Percentiles rank a stretch among this genome's conserved stretches.
Conservation (phyloP, 164 flowering plant genomes). For the Sedum album region DNA sequence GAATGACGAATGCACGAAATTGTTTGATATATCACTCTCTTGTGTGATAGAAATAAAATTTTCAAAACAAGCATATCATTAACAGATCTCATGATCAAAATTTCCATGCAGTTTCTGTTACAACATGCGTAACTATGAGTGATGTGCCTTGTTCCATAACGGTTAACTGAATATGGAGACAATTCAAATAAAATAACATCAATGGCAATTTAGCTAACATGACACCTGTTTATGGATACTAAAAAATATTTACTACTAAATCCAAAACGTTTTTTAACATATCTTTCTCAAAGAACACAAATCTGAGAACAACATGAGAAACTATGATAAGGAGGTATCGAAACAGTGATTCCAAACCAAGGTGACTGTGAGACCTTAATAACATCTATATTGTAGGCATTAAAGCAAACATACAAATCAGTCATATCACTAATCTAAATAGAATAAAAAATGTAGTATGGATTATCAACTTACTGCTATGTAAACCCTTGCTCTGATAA, state of each 20-base stretch:
- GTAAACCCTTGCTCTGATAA: slow-evolving; percentile 61
- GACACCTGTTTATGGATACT: background rate
- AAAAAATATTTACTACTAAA: too few relatives aligned
- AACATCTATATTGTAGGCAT: background rate
- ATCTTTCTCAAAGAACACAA: background rate
- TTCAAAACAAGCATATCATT: background rate
- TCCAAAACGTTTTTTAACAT: too few relatives aligned
- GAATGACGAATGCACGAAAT: background rate
- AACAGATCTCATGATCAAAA: background rate
- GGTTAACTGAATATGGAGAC: background rate
- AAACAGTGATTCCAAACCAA: background rate
- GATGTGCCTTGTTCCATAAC: background rate
- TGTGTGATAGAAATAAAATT: background rate
- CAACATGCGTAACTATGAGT: too few relatives aligned
- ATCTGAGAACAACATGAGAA: background rate
- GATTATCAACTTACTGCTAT: slow-evolving; percentile 48
- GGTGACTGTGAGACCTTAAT: background rate
- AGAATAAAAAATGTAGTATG: background rate
- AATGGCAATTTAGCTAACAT: background rate
- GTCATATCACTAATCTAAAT: background rate
- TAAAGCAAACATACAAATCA: background rate
- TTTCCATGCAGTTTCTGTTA: background rate
- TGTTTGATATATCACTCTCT: background rate
- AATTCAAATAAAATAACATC: background rate
- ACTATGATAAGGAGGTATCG: background rate